Percentiles rank a stretch among this genome's conserved stretches.
phyloP scores from a whole-genome alignment of 176 grass and related monocot genomes.

The Juncus effusus region DNA sequence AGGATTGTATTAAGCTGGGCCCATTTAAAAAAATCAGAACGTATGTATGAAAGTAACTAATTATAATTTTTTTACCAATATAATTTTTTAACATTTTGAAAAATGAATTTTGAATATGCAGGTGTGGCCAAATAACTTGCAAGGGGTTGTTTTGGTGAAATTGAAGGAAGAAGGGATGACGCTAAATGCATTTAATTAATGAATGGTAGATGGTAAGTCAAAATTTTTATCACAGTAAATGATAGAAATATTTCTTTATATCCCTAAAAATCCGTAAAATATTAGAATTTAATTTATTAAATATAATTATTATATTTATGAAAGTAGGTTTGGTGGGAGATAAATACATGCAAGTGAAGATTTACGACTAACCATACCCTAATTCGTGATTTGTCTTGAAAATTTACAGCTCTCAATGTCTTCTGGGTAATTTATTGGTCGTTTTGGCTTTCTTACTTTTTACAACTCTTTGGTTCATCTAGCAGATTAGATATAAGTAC shows the following conservation, averaged over 20 bases:
- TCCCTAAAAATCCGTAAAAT: background rate
- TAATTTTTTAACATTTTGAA: constrained; percentile 3
- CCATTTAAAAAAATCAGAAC: constrained; percentile 72
- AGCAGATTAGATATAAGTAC: too few relatives aligned
- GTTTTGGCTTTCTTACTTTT: too few relatives aligned
- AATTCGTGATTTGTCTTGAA: constrained; percentile 54
- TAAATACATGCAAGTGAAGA: constrained; percentile 75
- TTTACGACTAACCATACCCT: constrained; percentile 72
- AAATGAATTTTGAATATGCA: constrained; percentile 32
- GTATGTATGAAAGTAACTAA: constrained; percentile 32
- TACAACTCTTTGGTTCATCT: too few relatives aligned
- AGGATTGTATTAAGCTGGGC: constrained; percentile 77
- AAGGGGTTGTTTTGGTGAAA: constrained; percentile 92
- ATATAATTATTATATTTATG: background rate
- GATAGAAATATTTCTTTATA: background rate
- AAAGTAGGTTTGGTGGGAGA: constrained; percentile 71
- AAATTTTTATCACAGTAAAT: background rate
- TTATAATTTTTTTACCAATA: constrained; percentile 17
- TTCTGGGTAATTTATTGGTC: too few relatives aligned
- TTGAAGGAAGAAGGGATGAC: constrained; percentile 77
- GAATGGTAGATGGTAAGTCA: constrained; percentile 88
- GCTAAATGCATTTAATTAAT: constrained; percentile 76
- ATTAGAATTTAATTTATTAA: background rate
- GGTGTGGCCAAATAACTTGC: constrained; percentile 85
- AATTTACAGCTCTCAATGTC: too few relatives aligned